Base-by-base conservation (phyloP, 2,329 filamentous ascomycete genomes). In the Nigrograna mackinnonii region DNA sequence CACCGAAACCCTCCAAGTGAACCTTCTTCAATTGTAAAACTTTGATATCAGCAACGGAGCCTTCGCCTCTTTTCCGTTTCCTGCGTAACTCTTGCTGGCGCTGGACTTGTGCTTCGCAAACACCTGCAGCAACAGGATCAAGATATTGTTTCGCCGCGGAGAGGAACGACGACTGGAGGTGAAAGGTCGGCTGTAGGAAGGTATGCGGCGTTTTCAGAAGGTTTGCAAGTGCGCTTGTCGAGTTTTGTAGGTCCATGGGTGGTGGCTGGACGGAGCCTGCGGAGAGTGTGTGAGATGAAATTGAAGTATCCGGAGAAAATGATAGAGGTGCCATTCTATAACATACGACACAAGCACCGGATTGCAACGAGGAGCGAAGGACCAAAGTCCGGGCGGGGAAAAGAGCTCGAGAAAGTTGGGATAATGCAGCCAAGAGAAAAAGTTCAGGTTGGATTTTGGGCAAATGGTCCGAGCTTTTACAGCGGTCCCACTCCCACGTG, bases 1-100 rank as follows among this genome's bases (percentile, higher is more conserved):
- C 85, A 57, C 87, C 88, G 56, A 97, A 96, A 0, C 92, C 94
- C 43, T 95, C 84, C 5, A 90, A 76, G 64, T 96, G 88, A 13
- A 99, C 75, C 68, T 88, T 91, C 57, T 87, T 85, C 58, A 96
- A 75, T 58, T 90, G 90, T 50, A 96, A 63, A 2, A 87, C 73
- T 35, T 70, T 50, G 22, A 69, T 69, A 38, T 77, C 71, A 4
- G 66, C 69, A 19, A 70, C 62, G 28, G 79, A 72, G 22, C 61
- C 67, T 34, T 78, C 76, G 6, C 76, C 77, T 53, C 88, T 78
- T 76, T 94, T 95, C 49, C 88, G 78, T 75, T 95, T 95, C 68
- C 81, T 85, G 55, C 83, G 84, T 50, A 76, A 73, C 51, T 87
- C 81, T 52, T 85, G 85, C 52, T 87, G 74, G 43, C 85, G 79